phyloP scores from a whole-genome alignment of 2,329 filamentous ascomycete species.

The Scedosporium apiospermum region DNA sequence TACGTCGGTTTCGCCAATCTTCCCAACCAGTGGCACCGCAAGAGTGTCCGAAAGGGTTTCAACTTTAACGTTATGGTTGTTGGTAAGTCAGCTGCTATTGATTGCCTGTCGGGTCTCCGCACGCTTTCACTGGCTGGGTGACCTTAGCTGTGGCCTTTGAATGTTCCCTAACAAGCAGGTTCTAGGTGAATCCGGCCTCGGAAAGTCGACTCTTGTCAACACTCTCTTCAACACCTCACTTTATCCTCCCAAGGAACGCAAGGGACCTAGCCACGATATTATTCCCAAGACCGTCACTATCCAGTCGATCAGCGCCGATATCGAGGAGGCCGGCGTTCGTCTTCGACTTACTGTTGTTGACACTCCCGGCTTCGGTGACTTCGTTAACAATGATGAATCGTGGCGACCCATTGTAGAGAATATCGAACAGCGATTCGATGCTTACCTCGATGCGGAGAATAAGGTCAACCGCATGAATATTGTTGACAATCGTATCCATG shows the following conservation, averaged over 20 bases:
- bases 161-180: not conserved
- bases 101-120: not conserved
- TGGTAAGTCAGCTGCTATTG: constrained; percentile 52
- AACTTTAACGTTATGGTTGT: constrained; percentile 99
- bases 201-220: constrained; percentile 98
- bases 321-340: constrained; percentile 96
- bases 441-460: constrained; percentile 98
- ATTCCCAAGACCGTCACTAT: constrained; percentile 97
- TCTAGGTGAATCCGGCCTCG: constrained; percentile 92
- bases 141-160: constrained; percentile 1
- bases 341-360: constrained; percentile 95
- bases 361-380: constrained; percentile 96
- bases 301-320: constrained; percentile 90
- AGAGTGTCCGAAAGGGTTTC: constrained; percentile 99
- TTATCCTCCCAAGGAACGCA: constrained; percentile 97
- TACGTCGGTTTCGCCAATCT: constrained; percentile 98
- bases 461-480: constrained; percentile 99
- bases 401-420: constrained; percentile 99
- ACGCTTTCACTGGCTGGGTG: constrained; percentile 7
- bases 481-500: constrained; percentile 97
- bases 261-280: constrained; percentile 92
- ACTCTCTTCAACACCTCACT: constrained; percentile 99
- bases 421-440: constrained; percentile 98
- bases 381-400: constrained; percentile 99
- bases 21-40: constrained; percentile 99